These are phyloP conservation scores for Coniochaeta hoffmannii DNA, from an alignment of 2,329 filamentous ascomycete species.

Conservation along the genomic window DNA sequence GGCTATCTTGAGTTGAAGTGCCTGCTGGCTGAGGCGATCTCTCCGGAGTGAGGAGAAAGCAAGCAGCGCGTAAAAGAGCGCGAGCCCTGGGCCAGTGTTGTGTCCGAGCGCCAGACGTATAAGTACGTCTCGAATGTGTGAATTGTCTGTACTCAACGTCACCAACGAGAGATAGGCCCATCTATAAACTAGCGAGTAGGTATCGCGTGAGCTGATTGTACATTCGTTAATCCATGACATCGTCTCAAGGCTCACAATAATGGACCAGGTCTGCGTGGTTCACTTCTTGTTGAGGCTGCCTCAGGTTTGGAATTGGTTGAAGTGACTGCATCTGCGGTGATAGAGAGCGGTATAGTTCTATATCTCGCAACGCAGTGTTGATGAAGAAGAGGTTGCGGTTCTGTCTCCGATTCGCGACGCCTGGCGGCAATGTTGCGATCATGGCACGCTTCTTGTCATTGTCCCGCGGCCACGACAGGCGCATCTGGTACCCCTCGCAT, in stretches of 20 bases:
- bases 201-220: not conserved
- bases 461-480: constrained; percentile 21
- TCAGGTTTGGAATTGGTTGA: not conserved
- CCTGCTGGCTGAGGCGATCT: constrained; percentile 14
- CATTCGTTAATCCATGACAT: not conserved
- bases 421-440: not conserved
- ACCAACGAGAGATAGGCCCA: constrained; percentile 13
- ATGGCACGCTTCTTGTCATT: constrained; percentile 17
- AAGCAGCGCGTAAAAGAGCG: constrained; percentile 16
- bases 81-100: constrained; percentile 12
- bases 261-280: not conserved
- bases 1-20: constrained; percentile 16
- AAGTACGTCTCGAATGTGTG: constrained; percentile 14
- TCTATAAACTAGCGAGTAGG: constrained; percentile 11
- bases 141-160: constrained; percentile 11
- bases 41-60: constrained; percentile 18
- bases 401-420: not conserved
- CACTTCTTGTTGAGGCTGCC: not conserved
- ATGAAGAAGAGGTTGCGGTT: constrained; percentile 10
- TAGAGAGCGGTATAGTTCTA: constrained; percentile 12
- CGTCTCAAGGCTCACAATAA: not conserved
- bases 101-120: constrained; percentile 16
- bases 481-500: constrained; percentile 18
- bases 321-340: not conserved
- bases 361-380: constrained; percentile 15